Percentiles rank a stretch among this genome's conserved stretches.
phyloP scores from a whole-genome alignment of 2,329 filamentous ascomycete species.

The Verticillium longisporum region DNA sequence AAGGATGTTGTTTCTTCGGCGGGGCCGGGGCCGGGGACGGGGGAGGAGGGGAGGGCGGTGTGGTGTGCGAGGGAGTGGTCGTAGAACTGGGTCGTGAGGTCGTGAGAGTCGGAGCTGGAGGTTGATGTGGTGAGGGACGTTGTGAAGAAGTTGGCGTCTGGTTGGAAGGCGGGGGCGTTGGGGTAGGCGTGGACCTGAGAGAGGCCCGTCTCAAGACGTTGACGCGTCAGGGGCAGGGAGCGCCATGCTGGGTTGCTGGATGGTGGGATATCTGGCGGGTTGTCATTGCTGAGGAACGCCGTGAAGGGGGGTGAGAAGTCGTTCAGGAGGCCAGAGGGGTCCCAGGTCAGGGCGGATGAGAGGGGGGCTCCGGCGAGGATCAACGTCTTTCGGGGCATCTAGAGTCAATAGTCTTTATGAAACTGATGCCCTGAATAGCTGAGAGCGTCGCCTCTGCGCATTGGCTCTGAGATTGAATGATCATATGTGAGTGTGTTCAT shows the following conservation, averaged over 20 bases:
- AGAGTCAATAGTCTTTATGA: not conserved
- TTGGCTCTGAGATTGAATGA: not conserved
- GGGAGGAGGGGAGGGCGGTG: conserved; percentile 55
- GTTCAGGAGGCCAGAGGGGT: conserved; percentile 21
- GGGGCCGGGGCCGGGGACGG: not conserved
- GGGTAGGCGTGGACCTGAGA: conserved; percentile 39
- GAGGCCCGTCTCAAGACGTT: conserved; percentile 43
- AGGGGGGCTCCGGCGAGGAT: conserved; percentile 28
- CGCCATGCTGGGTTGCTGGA: conserved; percentile 39
- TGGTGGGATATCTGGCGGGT: not conserved
- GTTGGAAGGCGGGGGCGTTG: conserved; percentile 16
- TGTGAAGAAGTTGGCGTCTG: conserved; percentile 39
- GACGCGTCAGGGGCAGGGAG: conserved; percentile 39
- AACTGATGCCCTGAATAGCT: no score
- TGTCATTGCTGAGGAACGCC: conserved; percentile 6
- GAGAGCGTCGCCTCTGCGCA: no score
- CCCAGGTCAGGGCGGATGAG: conserved; percentile 17
- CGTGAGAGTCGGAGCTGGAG: conserved; percentile 14
- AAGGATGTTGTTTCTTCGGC: conserved; percentile 20
- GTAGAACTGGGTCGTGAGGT: conserved; percentile 58
- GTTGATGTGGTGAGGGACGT: conserved; percentile 24
- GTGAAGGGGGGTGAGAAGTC: conserved; percentile 14
- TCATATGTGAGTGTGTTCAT: not conserved
- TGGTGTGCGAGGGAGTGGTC: conserved; percentile 71
- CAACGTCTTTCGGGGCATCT: conserved; percentile 26